Percentiles rank a stretch among this genome's conserved stretches.
These are phyloP conservation scores for Hyaloperonospora brassicae DNA, from an alignment of 352 stramenopile genomes.

Conservation along the genomic window DNA sequence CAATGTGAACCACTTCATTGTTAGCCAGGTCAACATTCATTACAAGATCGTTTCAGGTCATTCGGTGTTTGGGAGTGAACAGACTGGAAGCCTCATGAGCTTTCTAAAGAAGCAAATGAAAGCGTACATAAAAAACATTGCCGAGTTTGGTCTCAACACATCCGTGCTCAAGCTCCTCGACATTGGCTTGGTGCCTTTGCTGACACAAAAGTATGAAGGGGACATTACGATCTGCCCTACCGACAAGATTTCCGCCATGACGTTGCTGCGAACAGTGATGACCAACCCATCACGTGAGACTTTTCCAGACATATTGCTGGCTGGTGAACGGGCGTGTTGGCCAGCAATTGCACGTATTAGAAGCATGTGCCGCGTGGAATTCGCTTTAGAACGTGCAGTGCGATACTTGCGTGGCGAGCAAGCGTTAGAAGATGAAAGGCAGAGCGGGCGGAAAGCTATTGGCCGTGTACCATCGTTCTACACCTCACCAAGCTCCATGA, in stretches of 20 bases:
- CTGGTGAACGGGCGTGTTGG: constrained; percentile 89
- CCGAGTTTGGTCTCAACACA: constrained; percentile 79
- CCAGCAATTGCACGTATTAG: constrained; percentile 92
- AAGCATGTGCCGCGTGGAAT: constrained; percentile 94
- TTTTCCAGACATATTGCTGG: constrained; percentile 66
- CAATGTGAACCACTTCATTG: constrained; percentile 99
- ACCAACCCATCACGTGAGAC: constrained; percentile 65
- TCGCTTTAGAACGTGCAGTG: constrained; percentile 90
- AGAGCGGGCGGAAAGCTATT: constrained; percentile 59
- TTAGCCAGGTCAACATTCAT: constrained; percentile 91
- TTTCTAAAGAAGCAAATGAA: constrained; percentile 95
- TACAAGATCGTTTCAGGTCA: constrained; percentile 83
- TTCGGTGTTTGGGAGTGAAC: constrained; percentile 58
- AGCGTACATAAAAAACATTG: constrained; percentile 84
- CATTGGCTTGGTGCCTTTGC: constrained; percentile 68
- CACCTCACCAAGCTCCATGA: constrained; percentile 81
- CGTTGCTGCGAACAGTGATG: constrained; percentile 71
- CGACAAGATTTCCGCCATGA: constrained; percentile 80
- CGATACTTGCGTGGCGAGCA: constrained; percentile 75
- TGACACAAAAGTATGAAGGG: constrained; percentile 94
- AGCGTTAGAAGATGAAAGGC: constrained; percentile 69
- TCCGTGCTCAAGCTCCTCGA: constrained; percentile 78
- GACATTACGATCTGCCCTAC: constrained; percentile 96
- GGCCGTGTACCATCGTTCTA: constrained; percentile 83
- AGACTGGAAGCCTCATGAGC: constrained; percentile 78